Evolutionary conservation across 2,329 filamentous ascomycete species (phyloP).

Genomic region (Hypocreales sp.): DNA sequence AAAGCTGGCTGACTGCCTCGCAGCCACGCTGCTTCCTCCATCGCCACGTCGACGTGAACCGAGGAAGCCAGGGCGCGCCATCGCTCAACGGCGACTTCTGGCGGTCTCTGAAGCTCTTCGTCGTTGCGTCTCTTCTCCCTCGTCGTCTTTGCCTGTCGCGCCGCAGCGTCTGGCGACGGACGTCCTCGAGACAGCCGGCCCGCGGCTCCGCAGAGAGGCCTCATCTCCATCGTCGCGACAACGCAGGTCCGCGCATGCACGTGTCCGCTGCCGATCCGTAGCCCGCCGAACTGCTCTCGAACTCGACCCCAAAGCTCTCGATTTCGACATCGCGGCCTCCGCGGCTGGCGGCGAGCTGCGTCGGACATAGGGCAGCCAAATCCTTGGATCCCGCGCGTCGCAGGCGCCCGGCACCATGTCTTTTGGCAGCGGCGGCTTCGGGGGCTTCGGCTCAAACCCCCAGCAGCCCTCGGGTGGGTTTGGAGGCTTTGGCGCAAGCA

Average conservation of each 20-base stretch:
- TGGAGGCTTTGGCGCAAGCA: slow-evolving; percentile 38
- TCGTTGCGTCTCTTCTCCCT: too few species aligned
- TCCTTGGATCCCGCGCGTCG: slow-evolving; percentile 1
- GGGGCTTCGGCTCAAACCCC: slow-evolving; percentile 45
- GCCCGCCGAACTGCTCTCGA: too few species aligned
- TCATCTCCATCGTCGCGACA: too few species aligned
- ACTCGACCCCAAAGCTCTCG: too few species aligned
- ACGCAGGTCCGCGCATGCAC: too few species aligned
- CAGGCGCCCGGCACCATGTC: slow-evolving; percentile 29
- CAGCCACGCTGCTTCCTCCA: slow-evolving; percentile 1
- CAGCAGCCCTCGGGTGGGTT: slow-evolving; percentile 25
- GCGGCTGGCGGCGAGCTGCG: neutral
- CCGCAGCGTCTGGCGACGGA: too few species aligned
- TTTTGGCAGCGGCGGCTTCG: slow-evolving; percentile 34
- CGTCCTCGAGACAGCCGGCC: too few species aligned
- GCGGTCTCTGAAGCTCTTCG: too few species aligned
- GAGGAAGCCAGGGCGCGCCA: slow-evolving; percentile 14
- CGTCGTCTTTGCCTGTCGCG: too few species aligned
- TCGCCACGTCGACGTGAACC: slow-evolving; percentile 11
- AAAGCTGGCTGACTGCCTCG: slow-evolving; percentile 14
- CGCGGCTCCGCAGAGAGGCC: too few species aligned
- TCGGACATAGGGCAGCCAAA: neutral
- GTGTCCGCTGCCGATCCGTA: too few species aligned
- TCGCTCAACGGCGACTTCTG: slow-evolving; percentile 6
- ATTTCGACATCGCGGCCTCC: too few species aligned